Percentiles rank a stretch among this genome's conserved stretches.
Evolutionary conservation across 345 rosid species (phyloP).

Genomic region (Eucalyptus curtisii): DNA sequence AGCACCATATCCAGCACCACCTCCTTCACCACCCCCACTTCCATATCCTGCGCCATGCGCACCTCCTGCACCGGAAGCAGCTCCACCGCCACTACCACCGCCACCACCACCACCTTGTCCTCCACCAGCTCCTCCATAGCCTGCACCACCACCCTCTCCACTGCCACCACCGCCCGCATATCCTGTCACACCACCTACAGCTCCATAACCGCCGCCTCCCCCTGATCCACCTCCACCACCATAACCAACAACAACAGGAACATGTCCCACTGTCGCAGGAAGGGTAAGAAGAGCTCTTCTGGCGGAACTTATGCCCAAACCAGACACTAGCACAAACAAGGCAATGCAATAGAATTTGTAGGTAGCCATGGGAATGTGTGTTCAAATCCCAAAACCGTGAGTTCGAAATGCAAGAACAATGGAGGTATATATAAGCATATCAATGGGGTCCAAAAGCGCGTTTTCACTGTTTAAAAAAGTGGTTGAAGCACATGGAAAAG

Average conservation of each 20-base stretch:
- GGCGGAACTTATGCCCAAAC: constrained; percentile 19
- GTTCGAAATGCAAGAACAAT: not conserved
- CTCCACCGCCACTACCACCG: not conserved
- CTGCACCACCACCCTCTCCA: constrained; percentile 6
- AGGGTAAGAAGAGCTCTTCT: constrained; percentile 17
- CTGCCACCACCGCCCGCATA: constrained; percentile 11
- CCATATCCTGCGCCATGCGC: not conserved
- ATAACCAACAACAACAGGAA: not conserved
- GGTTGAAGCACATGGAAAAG: constrained; percentile 10
- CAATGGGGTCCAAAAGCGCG: not conserved
- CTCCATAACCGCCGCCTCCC: not conserved
- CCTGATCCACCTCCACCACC: constrained; percentile 7
- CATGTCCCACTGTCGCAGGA: constrained; percentile 5
- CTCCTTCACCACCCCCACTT: not conserved
- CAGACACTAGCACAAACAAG: constrained; percentile 10
- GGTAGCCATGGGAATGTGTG: constrained; percentile 12
- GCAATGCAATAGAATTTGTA: not conserved
- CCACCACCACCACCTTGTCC: constrained; percentile 17
- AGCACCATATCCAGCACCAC: not conserved
- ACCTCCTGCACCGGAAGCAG: constrained; percentile 10
- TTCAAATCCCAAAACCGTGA: not conserved
- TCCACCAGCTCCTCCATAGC: constrained; percentile 3
- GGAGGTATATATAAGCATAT: constrained; percentile 19
- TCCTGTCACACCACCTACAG: constrained; percentile 12
- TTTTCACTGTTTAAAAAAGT: not conserved